Evolutionary conservation across 1,284 basidiomycete species (phyloP), one percentile per base, ranked within the genome.

Genomic region (Cryptococcus sp.): DNA sequence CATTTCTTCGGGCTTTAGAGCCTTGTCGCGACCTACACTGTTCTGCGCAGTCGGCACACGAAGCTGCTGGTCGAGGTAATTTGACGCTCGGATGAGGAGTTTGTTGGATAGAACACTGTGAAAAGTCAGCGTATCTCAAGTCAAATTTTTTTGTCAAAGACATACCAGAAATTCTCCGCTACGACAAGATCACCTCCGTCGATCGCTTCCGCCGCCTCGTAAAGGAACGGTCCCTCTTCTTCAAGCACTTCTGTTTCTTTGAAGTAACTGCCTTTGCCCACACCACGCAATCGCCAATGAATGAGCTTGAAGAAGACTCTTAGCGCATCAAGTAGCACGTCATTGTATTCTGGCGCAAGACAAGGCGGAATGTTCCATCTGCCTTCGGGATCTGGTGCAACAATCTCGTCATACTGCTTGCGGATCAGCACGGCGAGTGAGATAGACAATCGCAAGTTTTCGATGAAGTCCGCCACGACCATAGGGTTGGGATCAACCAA

Each of bases 191-290:
- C 93, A 25, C 93, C 96, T 13, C 92, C 92, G 22, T 88, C 84
- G 22, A 94, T 89, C 42, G 89, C 90, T 74, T 93, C 83, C 53
- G 93, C 93, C 46, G 97, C 93, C 72, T 92, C 91, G 69, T 91
- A 93, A 76, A 99, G 87, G 46, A 96, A 96, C 45, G 89, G 87
- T 91, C 94, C 97, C 70, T 99, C 94, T 22, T 89, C 89, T 75
- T 99, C 96, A 35, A 99, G 84, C 23, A 98, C 87, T 73, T 99
- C 96, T 0, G 94, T 97, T 81, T 99, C 95, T 71, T 96, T 95
- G 81, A 97, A 96, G 78, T 95, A 91, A 53, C 94, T 90, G 23
- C 89, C 89, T 74, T 91, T 93, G 57, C 86, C 84, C n/a, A 90
- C 90, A 62, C 90, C 91, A 79, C 95, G 95, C 54, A 99, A 84